Evolutionary conservation across 805 yeast species (phyloP).

Genomic region (Ogataea corticis): DNA sequence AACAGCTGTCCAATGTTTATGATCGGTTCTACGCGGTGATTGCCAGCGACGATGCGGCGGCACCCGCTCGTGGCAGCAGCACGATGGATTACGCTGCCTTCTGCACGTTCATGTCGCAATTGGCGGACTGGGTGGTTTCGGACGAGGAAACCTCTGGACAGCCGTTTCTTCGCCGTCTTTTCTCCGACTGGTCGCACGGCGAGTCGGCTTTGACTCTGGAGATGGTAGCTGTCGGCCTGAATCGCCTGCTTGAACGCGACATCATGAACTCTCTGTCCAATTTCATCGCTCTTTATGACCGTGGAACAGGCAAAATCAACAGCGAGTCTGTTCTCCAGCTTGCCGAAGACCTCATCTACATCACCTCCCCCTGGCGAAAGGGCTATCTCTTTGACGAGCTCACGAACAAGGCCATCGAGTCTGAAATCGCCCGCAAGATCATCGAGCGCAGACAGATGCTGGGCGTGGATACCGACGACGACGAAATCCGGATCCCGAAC

Average conservation of each 20-base stretch:
- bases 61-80: constrained; percentile 63
- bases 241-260: constrained; percentile 67
- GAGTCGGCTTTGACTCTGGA: constrained; percentile 61
- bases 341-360: constrained; percentile 81
- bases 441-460: constrained; percentile 39
- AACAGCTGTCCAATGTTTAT: constrained; percentile 69
- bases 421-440: constrained; percentile 65
- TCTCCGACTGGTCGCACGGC: constrained; percentile 67
- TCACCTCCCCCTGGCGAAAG: constrained; percentile 86
- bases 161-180: constrained; percentile 64
- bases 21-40: constrained; percentile 82
- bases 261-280: constrained; percentile 76
- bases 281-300: constrained; percentile 76
- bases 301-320: constrained; percentile 58
- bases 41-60: constrained; percentile 56
- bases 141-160: constrained; percentile 37
- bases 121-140: constrained; percentile 72
- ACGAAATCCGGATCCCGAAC: constrained; percentile 51
- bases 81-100: constrained; percentile 76
- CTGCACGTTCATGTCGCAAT: constrained; percentile 69
- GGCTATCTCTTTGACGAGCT: constrained; percentile 62
- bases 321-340: constrained; percentile 79
- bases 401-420: constrained; percentile 63
- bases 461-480: constrained; percentile 31
- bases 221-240: constrained; percentile 73